These are phyloP conservation scores for Saccharomycopsis hybrid DNA, from an alignment of 1,139 yeast genomes.

Conservation along the genomic window DNA sequence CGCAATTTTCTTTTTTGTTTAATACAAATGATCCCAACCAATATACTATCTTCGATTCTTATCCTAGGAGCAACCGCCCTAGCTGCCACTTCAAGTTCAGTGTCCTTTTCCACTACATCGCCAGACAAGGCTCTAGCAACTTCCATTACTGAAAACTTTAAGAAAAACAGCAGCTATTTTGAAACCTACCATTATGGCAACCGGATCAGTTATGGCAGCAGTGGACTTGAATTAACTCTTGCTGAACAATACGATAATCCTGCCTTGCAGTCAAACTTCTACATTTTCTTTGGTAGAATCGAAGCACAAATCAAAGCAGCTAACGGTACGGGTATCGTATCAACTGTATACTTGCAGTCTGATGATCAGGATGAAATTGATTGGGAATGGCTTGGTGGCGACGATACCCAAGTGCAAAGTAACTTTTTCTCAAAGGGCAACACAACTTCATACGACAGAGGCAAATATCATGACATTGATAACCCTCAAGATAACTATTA, in stretches of 20 bases:
- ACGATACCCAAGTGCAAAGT: constrained; percentile 64
- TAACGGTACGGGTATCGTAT: constrained; percentile 66
- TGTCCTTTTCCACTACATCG: too few relatives aligned
- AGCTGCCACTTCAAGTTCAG: too few relatives aligned
- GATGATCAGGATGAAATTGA: constrained; percentile 87
- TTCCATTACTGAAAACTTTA: constrained; percentile 9
- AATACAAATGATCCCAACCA: too few relatives aligned
- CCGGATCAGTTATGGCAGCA: constrained; percentile 32
- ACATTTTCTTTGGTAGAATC: constrained; percentile 80
- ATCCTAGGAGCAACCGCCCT: too few relatives aligned
- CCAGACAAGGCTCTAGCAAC: constrained; percentile 8
- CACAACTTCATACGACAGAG: constrained; percentile 72
- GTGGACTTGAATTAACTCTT: constrained; percentile 57
- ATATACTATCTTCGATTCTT: too few relatives aligned
- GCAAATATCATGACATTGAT: constrained; percentile 57
- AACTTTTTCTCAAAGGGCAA: constrained; percentile 81
- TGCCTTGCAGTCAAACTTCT: constrained; percentile 65
- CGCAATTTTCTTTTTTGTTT: too few relatives aligned
- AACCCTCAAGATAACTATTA: constrained; percentile 55
- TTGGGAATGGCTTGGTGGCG: constrained; percentile 79
- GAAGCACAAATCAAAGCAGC: constrained; percentile 70
- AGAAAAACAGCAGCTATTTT: constrained; percentile 1
- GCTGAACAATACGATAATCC: constrained; percentile 67
- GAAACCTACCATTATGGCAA: constrained; percentile 27
- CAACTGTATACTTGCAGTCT: constrained; percentile 74